Evolutionary conservation across 371 early-diverging fungal genomes (phyloP).

Genomic region (Haplosporangium sp.): DNA sequence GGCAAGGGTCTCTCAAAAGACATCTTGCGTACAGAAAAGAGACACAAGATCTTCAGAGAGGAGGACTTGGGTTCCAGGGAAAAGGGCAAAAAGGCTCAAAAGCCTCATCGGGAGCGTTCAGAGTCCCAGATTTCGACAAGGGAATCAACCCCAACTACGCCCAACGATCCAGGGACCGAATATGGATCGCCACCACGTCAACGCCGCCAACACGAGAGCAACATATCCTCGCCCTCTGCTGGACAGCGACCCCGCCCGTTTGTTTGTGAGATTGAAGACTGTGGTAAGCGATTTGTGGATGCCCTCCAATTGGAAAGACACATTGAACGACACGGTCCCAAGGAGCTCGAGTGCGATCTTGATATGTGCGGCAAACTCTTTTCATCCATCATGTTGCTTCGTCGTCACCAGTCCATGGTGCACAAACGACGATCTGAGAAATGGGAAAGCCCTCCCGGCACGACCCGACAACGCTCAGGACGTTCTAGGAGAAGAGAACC

Average conservation of each 20-base stretch:
- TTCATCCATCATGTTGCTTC: slow-evolving; percentile 45
- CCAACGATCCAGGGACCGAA: slow-evolving; percentile 10
- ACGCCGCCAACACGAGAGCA: slow-evolving; percentile 16
- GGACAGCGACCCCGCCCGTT: slow-evolving; percentile 41
- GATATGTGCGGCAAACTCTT: slow-evolving; percentile 51
- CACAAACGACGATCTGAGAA: slow-evolving; percentile 54
- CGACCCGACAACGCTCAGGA: slow-evolving; percentile 33
- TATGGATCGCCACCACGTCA: slow-evolving; percentile 25
- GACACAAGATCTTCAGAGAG: slow-evolving; percentile 22
- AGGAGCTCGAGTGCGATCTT: slow-evolving; percentile 49
- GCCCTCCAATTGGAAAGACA: slow-evolving; percentile 49
- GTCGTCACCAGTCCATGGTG: slow-evolving; percentile 54
- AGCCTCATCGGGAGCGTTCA: slow-evolving; percentile 24
- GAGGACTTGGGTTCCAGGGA: slow-evolving; percentile 4
- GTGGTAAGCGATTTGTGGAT: slow-evolving; percentile 54
- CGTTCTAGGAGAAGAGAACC: slow-evolving; percentile 48
- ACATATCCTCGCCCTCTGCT: slow-evolving; percentile 22
- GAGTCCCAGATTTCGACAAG: slow-evolving; percentile 36
- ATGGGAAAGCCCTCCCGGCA: slow-evolving; percentile 49
- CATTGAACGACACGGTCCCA: slow-evolving; percentile 49
- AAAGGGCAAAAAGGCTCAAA: slow-evolving; percentile 16
- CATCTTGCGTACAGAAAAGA: slow-evolving; percentile 9
- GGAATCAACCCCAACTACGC: slow-evolving; percentile 43
- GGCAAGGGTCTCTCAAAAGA: slow-evolving; percentile 17
- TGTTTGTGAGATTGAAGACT: slow-evolving; percentile 47